phyloP scores from a whole-genome alignment of 2,329 filamentous ascomycete species.

The Penicillium sp. region DNA sequence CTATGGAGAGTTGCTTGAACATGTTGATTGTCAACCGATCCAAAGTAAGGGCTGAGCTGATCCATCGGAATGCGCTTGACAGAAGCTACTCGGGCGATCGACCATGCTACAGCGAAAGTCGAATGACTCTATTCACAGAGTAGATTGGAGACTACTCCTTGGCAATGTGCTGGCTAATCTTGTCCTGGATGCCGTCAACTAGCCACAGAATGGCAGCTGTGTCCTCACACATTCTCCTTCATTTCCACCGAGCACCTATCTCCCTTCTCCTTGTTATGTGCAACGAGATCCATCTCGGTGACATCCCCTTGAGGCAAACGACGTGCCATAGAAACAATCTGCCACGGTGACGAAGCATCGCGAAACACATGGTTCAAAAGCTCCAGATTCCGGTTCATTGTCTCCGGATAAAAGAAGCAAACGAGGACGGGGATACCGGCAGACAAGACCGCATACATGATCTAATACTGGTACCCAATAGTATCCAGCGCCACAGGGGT shows the following conservation, averaged over 20 bases:
- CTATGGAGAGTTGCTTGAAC: too few relatives aligned
- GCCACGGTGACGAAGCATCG: constrained; percentile 29
- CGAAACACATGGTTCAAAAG: constrained; percentile 64
- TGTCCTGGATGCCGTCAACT: too few relatives aligned
- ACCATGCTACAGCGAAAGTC: too few relatives aligned
- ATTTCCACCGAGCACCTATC: constrained; percentile 16
- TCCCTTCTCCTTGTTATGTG: constrained; percentile 14
- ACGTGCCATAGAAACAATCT: constrained; percentile 25
- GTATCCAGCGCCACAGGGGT: constrained; percentile 57
- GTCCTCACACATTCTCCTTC: constrained; percentile 17
- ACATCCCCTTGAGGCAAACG: constrained; percentile 23
- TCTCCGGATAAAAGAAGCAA: constrained; percentile 59
- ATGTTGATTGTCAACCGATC: too few relatives aligned
- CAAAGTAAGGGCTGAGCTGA: too few relatives aligned
- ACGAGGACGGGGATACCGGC: constrained; percentile 43
- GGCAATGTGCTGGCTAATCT: too few relatives aligned
- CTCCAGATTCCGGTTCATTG: constrained; percentile 57
- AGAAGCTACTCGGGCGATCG: too few relatives aligned
- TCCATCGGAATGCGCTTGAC: too few relatives aligned
- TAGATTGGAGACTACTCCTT: too few relatives aligned
- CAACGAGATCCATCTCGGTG: constrained; percentile 13
- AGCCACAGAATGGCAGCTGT: too few relatives aligned
- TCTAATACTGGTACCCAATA: constrained; percentile 53
- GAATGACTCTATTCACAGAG: too few relatives aligned
- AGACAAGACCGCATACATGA: constrained; percentile 50